Evolutionary conservation across 1,139 yeast species (phyloP).

Genomic region (Schizosaccharomyces versatilis): DNA sequence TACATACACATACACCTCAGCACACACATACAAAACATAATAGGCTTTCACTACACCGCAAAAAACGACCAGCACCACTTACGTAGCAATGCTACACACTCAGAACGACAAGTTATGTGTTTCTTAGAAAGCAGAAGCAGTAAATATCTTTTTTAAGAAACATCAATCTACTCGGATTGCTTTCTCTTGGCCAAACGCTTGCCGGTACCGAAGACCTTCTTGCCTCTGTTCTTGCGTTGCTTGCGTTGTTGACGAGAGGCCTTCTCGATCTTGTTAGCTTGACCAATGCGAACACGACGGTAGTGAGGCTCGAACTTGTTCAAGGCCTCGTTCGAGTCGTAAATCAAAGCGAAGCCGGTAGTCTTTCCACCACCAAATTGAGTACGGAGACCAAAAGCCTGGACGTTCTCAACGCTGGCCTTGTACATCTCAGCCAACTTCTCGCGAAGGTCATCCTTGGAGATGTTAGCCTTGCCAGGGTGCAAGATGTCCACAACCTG

Average conservation of each 20-base stretch:
- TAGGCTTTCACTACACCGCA: too few species aligned
- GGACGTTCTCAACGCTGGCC: conserved; percentile 94
- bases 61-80: too few species aligned
- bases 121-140: too few species aligned
- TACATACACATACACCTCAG: too few species aligned
- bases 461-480: conserved; percentile 98
- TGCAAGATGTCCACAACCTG: conserved; percentile 81
- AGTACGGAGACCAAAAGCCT: conserved; percentile 98
- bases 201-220: conserved; percentile 8
- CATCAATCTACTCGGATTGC: too few species aligned
- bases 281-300: conserved; percentile 98
- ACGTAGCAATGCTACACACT: too few species aligned
- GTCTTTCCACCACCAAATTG: conserved; percentile 99
- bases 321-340: conserved; percentile 95
- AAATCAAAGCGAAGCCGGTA: conserved; percentile 96
- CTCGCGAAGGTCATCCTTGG: conserved; percentile 98
- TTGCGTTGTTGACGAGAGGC: conserved; percentile 99
- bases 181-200: conserved; percentile 3
- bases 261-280: conserved; percentile 88
- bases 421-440: conserved; percentile 90
- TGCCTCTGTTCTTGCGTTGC: conserved; percentile 90
- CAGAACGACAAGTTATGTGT: too few species aligned
- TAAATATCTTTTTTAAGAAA: too few species aligned
- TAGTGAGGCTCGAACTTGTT: conserved; percentile 97
- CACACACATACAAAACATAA: too few species aligned